A percentile compares a stretch with the other conserved stretches of the same genome.
These are phyloP conservation scores for Massariosphaeria phaeospora DNA, from an alignment of 495 filamentous ascomycete species.

Conservation along the genomic window DNA sequence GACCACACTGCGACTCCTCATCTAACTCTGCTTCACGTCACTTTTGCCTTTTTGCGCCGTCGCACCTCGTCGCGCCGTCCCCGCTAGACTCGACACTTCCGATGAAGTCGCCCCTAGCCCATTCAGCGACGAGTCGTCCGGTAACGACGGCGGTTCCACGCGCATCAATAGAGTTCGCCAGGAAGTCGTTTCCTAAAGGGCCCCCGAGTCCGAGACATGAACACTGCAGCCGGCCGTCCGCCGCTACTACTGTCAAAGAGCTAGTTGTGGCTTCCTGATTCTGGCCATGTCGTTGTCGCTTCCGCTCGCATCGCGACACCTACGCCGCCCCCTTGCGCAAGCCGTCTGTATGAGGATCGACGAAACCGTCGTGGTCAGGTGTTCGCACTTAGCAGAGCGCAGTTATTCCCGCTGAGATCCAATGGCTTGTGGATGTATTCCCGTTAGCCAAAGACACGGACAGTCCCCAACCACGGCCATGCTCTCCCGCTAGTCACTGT, in stretches of 20 bases:
- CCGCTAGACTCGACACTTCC: not conserved
- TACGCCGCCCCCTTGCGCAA: not conserved
- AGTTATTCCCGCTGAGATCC: too few relatives aligned
- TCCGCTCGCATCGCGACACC: not conserved
- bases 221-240: not conserved
- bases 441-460: too few relatives aligned
- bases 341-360: too few relatives aligned
- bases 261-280: not conserved
- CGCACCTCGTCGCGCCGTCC: not conserved
- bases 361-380: too few relatives aligned
- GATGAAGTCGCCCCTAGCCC: not conserved
- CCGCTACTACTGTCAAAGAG: not conserved
- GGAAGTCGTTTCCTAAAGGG: not conserved
- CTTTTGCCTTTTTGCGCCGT: constrained; percentile 1
- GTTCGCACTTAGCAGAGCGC: too few relatives aligned
- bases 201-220: not conserved
- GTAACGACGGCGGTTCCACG: not conserved
- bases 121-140: not conserved
- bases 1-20: not conserved
- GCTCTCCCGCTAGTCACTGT: too few relatives aligned
- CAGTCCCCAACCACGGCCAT: too few relatives aligned
- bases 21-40: not conserved
- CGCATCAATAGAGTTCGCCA: not conserved
- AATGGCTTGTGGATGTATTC: too few relatives aligned
- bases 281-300: not conserved